Base-by-base conservation (phyloP, 305 asterid species). In the Ilex paraguariensis region DNA sequence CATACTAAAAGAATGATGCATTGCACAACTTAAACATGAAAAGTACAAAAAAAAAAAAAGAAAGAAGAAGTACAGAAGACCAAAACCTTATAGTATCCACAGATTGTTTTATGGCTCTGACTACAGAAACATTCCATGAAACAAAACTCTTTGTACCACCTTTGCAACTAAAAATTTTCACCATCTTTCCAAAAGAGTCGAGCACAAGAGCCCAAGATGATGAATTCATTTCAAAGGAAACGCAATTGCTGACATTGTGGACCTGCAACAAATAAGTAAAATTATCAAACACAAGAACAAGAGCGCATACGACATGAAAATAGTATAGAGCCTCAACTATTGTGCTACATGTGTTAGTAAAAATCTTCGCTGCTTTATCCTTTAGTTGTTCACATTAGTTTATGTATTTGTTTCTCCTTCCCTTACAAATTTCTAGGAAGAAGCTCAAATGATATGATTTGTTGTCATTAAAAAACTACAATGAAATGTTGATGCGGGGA, bases 61-160 rank as follows among this genome's bases (percentile, higher is more conserved):
- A 52, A 56, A 16, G 40, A 40, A 10, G 52, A 62, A 55, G 68
- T 69, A 21, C 28, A 12, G 66, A 59, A 71, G 48, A 59, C 60
- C 54, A 73, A 30, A 65, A 88, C 98, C 92, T 71, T 75, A 83
- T 48, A 72, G 77, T 83, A 71, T 85, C 91, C 48, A 87, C 74
- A 77, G 89, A 82, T 49, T 83, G 84, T 74, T 80, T 79, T 63
- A 79, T 78, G 66, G 89, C 84, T 78, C 75, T 70, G 64, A 71
- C 52, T 61, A 77, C 66, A 60, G 81, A 69, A 69, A 61, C 77
- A 73, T 66, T 66, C 70, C 67, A 79, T 50, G 68, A 13, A 52
- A 60, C 56, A 54, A 62, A 50, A 53, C 66, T 70, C 58, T 75
- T 75, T 62, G 62, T 66, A 64, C 76, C 72, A 57, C 53, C 82